phyloP scores from a whole-genome alignment of 306 rosid species.

The Trichosanthes cucumerina region DNA sequence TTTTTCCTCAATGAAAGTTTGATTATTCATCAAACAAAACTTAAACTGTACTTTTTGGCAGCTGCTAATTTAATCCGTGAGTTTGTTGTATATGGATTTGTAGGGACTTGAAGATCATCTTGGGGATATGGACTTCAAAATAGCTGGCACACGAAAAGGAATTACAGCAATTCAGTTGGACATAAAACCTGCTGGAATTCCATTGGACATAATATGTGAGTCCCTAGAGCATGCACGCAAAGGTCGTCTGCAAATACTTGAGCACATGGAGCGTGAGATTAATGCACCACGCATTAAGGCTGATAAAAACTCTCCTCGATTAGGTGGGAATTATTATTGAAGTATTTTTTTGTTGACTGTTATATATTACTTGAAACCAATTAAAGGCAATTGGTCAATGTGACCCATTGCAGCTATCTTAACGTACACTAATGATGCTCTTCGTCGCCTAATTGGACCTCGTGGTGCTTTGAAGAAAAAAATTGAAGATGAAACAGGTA shows the following conservation, averaged over 20 bases:
- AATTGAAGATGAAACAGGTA: constrained; percentile 91
- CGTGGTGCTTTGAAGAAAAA: constrained; percentile 66
- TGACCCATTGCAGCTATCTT: constrained; percentile 55
- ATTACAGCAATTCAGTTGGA: constrained; percentile 89
- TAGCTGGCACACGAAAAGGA: constrained; percentile 82
- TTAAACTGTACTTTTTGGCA: no score
- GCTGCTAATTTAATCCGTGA: background rate
- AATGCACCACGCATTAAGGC: constrained; percentile 44
- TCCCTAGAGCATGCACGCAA: constrained; percentile 75
- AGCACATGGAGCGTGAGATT: constrained; percentile 77
- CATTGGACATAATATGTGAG: constrained; percentile 80
- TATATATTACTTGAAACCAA: constrained; percentile 8
- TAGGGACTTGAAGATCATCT: constrained; percentile 98
- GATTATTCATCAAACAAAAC: background rate
- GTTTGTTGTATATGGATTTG: background rate
- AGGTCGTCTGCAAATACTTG: constrained; percentile 87
- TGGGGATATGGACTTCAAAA: constrained; percentile 97
- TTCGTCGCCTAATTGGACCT: constrained; percentile 89
- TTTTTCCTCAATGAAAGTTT: background rate
- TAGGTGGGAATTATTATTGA: constrained; percentile 41
- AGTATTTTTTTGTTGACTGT: background rate
- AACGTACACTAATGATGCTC: constrained; percentile 68
- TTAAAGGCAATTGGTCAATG: constrained; percentile 17
- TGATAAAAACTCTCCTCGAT: constrained; percentile 48
- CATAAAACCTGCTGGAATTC: constrained; percentile 96